A percentile compares a stretch with the other conserved stretches of the same genome.
phyloP scores from a whole-genome alignment of 768 basidiomycete species.

The button mushroom (Agaricus bisporus) region DNA sequence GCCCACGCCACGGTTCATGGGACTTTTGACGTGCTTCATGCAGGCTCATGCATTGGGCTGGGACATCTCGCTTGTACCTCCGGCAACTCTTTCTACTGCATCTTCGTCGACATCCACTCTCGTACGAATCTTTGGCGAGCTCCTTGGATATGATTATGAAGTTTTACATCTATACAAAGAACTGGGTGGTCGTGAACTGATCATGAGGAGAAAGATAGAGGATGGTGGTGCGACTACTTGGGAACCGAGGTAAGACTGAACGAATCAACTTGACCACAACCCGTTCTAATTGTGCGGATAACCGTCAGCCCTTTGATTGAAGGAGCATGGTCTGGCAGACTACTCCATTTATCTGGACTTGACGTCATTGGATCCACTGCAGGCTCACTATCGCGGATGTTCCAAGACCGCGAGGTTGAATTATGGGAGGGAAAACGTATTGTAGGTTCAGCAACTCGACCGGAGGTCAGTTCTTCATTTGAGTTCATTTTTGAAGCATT shows the following conservation, averaged over 20 bases:
- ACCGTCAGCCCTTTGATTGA: constrained; percentile 44
- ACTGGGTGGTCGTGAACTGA: constrained; percentile 55
- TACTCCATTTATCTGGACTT: constrained; percentile 54
- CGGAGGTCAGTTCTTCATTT: constrained; percentile 30
- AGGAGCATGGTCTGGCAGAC: constrained; percentile 48
- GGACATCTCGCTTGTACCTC: constrained; percentile 61
- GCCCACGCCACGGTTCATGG: constrained; percentile 45
- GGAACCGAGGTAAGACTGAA: constrained; percentile 50
- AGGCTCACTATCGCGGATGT: constrained; percentile 51
- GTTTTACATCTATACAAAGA: constrained; percentile 65
- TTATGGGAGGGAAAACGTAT: constrained; percentile 61
- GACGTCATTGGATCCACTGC: constrained; percentile 65
- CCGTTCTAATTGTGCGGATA: background rate
- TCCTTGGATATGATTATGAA: constrained; percentile 57
- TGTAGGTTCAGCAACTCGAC: constrained; percentile 38
- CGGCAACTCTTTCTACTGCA: constrained; percentile 50
- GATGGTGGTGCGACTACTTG: constrained; percentile 52
- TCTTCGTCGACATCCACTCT: constrained; percentile 57
- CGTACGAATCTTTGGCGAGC: constrained; percentile 44
- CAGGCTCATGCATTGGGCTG: constrained; percentile 61
- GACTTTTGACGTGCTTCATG: constrained; percentile 50
- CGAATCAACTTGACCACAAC: background rate
- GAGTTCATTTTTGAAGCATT: background rate
- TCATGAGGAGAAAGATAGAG: constrained; percentile 55
- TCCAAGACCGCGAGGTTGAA: constrained; percentile 59